These are phyloP conservation scores for Fraxinus americana DNA, from an alignment of 257 asterid genomes.

Conservation along the genomic window DNA sequence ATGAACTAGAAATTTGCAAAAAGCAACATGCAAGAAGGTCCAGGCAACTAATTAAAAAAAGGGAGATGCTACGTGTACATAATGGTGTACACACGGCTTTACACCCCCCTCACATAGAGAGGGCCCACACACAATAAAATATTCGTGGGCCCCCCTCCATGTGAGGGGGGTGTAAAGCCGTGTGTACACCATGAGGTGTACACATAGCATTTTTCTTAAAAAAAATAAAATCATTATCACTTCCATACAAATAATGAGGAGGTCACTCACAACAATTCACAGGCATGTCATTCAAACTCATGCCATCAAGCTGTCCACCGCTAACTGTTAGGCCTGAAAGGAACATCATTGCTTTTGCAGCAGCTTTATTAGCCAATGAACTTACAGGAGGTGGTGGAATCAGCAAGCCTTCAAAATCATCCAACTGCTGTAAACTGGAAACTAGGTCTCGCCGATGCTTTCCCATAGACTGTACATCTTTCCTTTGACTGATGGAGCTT, in stretches of 20 bases:
- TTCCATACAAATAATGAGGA: conserved; percentile 16
- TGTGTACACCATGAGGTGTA: too few species aligned
- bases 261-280: conserved; percentile 73
- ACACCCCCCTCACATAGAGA: too few species aligned
- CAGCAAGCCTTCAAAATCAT: conserved; percentile 83
- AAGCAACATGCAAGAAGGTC: conserved; percentile 19
- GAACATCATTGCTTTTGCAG: conserved; percentile 88
- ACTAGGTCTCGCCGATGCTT: conserved; percentile 74
- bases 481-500: conserved; percentile 40
- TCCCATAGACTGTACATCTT: conserved; percentile 49
- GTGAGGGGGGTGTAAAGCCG: too few species aligned
- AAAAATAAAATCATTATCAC: background rate
- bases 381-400: conserved; percentile 78
- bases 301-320: conserved; percentile 79
- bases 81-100: too few species aligned
- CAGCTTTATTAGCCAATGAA: conserved; percentile 93
- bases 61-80: too few species aligned
- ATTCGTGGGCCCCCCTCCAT: too few species aligned
- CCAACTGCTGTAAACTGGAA: conserved; percentile 79
- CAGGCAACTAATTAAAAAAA: background rate
- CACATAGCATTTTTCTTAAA: too few species aligned
- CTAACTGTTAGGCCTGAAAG: conserved; percentile 77
- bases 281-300: conserved; percentile 85
- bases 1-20: conserved; percentile 1
- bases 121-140: too few species aligned